Percentiles rank a stretch among this genome's conserved stretches.
Conservation (phyloP, 129 eudicot species). For the Heracleum sosnowskyi region DNA sequence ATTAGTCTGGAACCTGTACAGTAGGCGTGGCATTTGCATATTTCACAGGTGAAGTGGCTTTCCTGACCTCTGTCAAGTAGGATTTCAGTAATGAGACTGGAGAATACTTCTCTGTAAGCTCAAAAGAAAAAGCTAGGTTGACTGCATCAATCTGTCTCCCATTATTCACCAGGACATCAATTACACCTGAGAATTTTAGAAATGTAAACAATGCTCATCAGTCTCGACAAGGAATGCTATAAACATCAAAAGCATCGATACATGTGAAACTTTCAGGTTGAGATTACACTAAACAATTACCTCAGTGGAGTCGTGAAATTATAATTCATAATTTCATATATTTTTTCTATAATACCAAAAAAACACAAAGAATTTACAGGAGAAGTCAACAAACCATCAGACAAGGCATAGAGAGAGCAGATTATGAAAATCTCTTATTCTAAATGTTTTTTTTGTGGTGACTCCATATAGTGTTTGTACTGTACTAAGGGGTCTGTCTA, state of each 20-base stretch:
- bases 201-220: background rate
- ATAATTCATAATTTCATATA: background rate
- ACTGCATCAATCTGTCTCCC: conserved; percentile 96
- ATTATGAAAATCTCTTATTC: background rate
- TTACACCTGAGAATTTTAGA: conserved; percentile 58
- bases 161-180: conserved; percentile 63
- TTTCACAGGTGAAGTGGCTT: conserved; percentile 48
- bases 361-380: background rate
- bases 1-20: conserved; percentile 31
- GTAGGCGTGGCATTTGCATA: conserved; percentile 53
- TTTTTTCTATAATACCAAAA: background rate
- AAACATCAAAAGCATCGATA: background rate
- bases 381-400: background rate
- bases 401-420: background rate
- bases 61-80: conserved; percentile 67
- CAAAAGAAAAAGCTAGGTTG: conserved; percentile 82
- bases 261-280: background rate
- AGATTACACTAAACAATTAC: background rate
- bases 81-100: conserved; percentile 72
- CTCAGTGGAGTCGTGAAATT: background rate
- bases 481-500: background rate
- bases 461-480: no score
- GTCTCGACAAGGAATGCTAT: background rate
- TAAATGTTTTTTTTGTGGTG: background rate
- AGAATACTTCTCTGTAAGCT: conserved; percentile 71